Base-by-base conservation (phyloP, 192 early-diverging fungal species). In the Phlyctochytrium bullatum region DNA sequence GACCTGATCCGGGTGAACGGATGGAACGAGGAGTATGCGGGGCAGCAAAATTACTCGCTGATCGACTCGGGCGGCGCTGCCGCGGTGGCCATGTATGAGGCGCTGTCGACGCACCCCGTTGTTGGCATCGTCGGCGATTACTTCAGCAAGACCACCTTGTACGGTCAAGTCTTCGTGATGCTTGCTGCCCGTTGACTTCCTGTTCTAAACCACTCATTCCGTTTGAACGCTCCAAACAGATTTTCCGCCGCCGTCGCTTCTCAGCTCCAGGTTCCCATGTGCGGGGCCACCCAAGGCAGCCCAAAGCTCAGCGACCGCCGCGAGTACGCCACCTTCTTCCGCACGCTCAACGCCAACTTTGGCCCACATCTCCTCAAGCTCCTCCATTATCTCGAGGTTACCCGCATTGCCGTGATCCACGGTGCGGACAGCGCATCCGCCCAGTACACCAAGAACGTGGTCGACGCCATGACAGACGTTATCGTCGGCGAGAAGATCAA, bases 301-400 rank as follows among this genome's bases (percentile, higher is more conserved):
- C 40, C 40, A 47, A 47, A 14, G 6, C 20, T 47, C 40, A 14
- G 10, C 40, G 67, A 69, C 60, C 40, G 51, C 24, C 50, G 36
- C 36, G 62, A 69, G 33, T 69, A 40, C 29, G 53, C 27, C 14
- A 62, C 50, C 61, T 69, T 69, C 36, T 28, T 40, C 10, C 59
- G 67, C 6, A 69, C 34, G 61, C 67, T 62, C 51, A 61, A 40
- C 51, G 59, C 35, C 16, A 62, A 51, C 50, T 52, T 51, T 33
- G 67, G 67, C 51, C 27, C 51, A 28, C 67, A 69, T 34, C 51
- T 69, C 36, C 12, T 52, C 25, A 28, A 25, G 3, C 34, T 69
- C 25, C 60, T 69, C 10, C 36, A 36, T 4, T 32, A 29, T 3
- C 36, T 59, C 59, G 54, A 62, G 31, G 58, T 62, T n/a, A 69